These are phyloP conservation scores for Pythium insidiosum DNA, from an alignment of 352 stramenopile genomes.

Conservation along the genomic window DNA sequence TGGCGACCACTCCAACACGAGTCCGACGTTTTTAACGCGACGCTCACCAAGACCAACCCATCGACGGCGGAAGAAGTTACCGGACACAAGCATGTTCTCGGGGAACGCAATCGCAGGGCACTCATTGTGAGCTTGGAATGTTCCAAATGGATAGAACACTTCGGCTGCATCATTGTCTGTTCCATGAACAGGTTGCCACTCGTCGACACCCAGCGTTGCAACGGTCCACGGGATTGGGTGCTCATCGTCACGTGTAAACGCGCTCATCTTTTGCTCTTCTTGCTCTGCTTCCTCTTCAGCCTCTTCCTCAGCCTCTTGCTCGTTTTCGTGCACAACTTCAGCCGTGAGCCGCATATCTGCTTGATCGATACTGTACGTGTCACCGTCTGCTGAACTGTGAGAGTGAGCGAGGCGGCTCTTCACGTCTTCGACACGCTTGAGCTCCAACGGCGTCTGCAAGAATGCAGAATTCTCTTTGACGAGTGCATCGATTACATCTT, in stretches of 20 bases:
- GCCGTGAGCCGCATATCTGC: conserved; percentile 68
- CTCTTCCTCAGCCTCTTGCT: conserved; percentile 83
- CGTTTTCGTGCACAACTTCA: conserved; percentile 88
- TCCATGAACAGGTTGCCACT: neutral
- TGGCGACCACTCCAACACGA: conserved; percentile 86
- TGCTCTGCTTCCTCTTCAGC: conserved; percentile 86
- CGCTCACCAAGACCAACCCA: conserved; percentile 86
- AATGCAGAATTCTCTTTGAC: conserved; percentile 54
- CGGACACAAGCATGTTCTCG: conserved; percentile 59
- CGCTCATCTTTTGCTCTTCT: conserved; percentile 89
- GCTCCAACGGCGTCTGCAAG: conserved; percentile 40
- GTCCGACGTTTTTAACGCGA: conserved; percentile 83
- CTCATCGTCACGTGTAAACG: conserved; percentile 86
- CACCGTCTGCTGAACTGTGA: no score
- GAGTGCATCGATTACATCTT: conserved; percentile 52
- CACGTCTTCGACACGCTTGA: conserved; percentile 42
- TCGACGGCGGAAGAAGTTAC: conserved; percentile 83
- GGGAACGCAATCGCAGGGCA: conserved; percentile 75
- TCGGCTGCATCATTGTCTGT: conserved; percentile 39
- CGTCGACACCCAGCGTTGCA: conserved; percentile 23
- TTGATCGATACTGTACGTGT: conserved; percentile 23
- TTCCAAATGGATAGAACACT: conserved; percentile 70
- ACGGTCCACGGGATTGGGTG: conserved; percentile 78
- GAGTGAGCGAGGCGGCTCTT: conserved; percentile 56
- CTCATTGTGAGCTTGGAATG: conserved; percentile 70